These are phyloP conservation scores for Metschnikowia reukaufii DNA, from an alignment of 805 yeast genomes.

Conservation along the genomic window DNA sequence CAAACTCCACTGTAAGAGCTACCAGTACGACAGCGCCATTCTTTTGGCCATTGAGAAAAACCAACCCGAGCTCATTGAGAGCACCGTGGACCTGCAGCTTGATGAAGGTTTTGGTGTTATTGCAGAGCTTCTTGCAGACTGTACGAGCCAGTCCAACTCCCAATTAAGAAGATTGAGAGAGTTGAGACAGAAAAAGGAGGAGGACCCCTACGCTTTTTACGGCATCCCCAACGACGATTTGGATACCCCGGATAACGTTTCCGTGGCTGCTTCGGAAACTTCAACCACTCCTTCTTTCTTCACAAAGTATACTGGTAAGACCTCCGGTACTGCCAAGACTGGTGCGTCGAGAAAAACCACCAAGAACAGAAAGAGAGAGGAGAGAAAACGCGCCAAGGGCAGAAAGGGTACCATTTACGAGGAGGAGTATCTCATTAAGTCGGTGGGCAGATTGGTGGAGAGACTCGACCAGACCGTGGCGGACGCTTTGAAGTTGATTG, in stretches of 20 bases:
- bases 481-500: constrained; percentile 74
- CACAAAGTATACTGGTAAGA: constrained; percentile 95
- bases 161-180: constrained; percentile 85
- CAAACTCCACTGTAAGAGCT: constrained; percentile 68
- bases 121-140: constrained; percentile 92
- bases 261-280: constrained; percentile 91
- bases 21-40: constrained; percentile 73
- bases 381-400: constrained; percentile 93
- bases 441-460: constrained; percentile 84
- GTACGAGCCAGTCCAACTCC: constrained; percentile 78
- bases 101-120: constrained; percentile 86
- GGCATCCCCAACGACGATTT: constrained; percentile 55
- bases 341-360: constrained; percentile 93
- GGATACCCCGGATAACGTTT: constrained; percentile 89
- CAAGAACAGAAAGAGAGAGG: constrained; percentile 92
- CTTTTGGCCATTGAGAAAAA: constrained; percentile 54
- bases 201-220: constrained; percentile 84
- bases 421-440: constrained; percentile 88
- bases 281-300: constrained; percentile 91
- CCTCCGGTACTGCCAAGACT: constrained; percentile 92
- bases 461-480: constrained; percentile 70
- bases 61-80: constrained; percentile 47
- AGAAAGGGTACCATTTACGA: constrained; percentile 97
- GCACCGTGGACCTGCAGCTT: constrained; percentile 67
- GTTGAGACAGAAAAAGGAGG: constrained; percentile 74